A percentile compares a stretch with the other conserved stretches of the same genome.
phyloP scores from a whole-genome alignment of 495 filamentous ascomycete genomes.

The Neurospora sp. region DNA sequence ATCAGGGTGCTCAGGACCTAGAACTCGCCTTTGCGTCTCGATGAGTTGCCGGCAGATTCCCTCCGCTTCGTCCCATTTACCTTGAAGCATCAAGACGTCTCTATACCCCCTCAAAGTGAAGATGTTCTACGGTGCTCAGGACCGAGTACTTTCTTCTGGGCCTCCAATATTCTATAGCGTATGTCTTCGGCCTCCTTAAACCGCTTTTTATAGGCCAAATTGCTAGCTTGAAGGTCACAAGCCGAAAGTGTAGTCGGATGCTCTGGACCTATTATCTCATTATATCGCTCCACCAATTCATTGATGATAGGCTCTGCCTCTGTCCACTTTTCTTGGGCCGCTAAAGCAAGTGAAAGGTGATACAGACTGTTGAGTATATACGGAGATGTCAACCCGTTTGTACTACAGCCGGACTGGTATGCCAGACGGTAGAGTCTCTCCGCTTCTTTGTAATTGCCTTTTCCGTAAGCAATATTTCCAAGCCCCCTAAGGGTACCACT shows the following conservation, averaged over 20 bases:
- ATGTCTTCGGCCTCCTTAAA: neutral
- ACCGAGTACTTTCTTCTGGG: neutral
- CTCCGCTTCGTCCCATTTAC: neutral
- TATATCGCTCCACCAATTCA: neutral
- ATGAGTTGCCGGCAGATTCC: neutral
- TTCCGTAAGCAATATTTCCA: neutral
- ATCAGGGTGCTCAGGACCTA: neutral
- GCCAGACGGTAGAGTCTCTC: neutral
- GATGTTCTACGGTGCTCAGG: neutral
- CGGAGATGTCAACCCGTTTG: neutral
- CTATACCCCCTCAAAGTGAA: accelerated
- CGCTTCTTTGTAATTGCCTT: neutral
- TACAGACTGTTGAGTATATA: accelerated
- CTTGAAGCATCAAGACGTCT: neutral
- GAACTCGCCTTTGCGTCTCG: too few species aligned
- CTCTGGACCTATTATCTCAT: neutral
- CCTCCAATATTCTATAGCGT: neutral
- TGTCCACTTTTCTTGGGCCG: neutral
- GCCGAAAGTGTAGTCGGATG: neutral
- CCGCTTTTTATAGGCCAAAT: neutral
- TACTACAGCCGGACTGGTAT: neutral
- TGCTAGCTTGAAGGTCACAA: neutral
- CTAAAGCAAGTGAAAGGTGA: accelerated
- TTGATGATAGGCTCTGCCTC: neutral
- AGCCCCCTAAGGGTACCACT: neutral